phyloP scores from a whole-genome alignment of 208 protist genomes.

The Wallacemonas sp. region DNA sequence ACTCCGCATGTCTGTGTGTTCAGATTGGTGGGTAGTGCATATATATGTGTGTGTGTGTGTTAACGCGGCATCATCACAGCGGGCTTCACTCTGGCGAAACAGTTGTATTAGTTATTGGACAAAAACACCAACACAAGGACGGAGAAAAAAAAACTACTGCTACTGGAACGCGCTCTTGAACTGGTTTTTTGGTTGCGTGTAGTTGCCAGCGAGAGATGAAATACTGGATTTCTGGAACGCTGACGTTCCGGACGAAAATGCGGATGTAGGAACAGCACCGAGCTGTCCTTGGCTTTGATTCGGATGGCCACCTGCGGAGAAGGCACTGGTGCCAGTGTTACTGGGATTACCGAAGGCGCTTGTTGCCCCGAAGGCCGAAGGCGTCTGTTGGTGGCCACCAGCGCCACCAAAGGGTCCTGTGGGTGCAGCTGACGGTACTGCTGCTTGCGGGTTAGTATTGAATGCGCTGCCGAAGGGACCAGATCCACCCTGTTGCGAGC shows the following conservation, averaged over 20 bases:
- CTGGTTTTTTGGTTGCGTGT: slow-evolving; percentile 22
- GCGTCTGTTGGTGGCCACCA: neutral
- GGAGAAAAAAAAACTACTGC: slow-evolving; percentile 8
- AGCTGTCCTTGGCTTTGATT: neutral
- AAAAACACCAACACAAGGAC: neutral
- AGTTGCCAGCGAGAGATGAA: slow-evolving; percentile 47
- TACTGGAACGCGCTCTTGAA: slow-evolving; percentile 47
- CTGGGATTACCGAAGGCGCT: slow-evolving; percentile 2
- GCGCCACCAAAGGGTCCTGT: neutral
- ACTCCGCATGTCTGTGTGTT: too few relatives aligned
- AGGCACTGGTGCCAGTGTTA: slow-evolving; percentile 14
- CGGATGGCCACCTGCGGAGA: slow-evolving; percentile 8
- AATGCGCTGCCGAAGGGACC: neutral
- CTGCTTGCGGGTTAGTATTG: too few relatives aligned
- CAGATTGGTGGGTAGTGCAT: too few relatives aligned
- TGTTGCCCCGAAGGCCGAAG: neutral
- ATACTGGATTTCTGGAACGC: slow-evolving; percentile 41
- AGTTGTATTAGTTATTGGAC: neutral
- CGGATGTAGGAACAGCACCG: slow-evolving; percentile 13
- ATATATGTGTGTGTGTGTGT: too few relatives aligned
- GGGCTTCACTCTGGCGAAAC: too few relatives aligned
- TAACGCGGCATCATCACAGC: too few relatives aligned
- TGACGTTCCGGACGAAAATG: slow-evolving; percentile 15
- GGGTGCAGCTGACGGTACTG: neutral
- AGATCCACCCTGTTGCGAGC: too few relatives aligned